These are phyloP conservation scores for Termitomyces bulborhizus DNA, from an alignment of 768 basidiomycete genomes.

Conservation along the genomic window DNA sequence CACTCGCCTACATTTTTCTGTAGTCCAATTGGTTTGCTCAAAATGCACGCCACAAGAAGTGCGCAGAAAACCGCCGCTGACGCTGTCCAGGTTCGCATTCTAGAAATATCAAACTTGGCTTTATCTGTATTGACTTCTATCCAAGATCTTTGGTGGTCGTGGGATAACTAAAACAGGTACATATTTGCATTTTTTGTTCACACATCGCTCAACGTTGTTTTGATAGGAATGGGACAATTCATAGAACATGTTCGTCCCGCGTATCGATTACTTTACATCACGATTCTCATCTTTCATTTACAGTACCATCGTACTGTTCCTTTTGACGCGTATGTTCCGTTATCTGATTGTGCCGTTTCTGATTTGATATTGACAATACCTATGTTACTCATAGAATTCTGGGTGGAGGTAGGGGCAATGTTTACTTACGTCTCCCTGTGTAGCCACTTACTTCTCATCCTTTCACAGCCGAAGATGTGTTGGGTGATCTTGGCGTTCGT, in stretches of 20 bases:
- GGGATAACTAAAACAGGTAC: slow-evolving; percentile 74
- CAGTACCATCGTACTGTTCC: slow-evolving; percentile 61
- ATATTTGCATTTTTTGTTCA: slow-evolving; percentile 21
- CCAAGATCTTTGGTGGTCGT: slow-evolving; percentile 76
- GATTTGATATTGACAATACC: background rate
- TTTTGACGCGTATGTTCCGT: slow-evolving; percentile 50
- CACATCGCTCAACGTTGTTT: slow-evolving; percentile 3
- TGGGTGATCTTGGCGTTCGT: slow-evolving; percentile 77
- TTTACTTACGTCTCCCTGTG: background rate
- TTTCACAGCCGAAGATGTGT: slow-evolving; percentile 61
- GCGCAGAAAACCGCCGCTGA: slow-evolving; percentile 61
- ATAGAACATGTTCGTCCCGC: slow-evolving; percentile 57
- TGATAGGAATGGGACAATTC: slow-evolving; percentile 50
- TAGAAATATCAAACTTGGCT: background rate
- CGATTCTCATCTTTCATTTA: slow-evolving; percentile 15
- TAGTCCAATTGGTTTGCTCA: slow-evolving; percentile 65
- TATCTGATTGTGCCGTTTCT: background rate
- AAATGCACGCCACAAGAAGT: slow-evolving; percentile 58
- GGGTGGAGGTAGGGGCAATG: slow-evolving; percentile 46
- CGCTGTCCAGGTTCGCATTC: slow-evolving; percentile 53
- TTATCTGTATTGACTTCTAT: slow-evolving; percentile 1
- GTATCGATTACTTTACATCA: background rate
- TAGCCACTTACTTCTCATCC: slow-evolving; percentile 2
- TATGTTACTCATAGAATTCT: slow-evolving; percentile 35
- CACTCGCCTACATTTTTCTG: background rate